phyloP scores from a whole-genome alignment of 768 basidiomycete genomes.

The Strobilomyces echinocephalus region DNA sequence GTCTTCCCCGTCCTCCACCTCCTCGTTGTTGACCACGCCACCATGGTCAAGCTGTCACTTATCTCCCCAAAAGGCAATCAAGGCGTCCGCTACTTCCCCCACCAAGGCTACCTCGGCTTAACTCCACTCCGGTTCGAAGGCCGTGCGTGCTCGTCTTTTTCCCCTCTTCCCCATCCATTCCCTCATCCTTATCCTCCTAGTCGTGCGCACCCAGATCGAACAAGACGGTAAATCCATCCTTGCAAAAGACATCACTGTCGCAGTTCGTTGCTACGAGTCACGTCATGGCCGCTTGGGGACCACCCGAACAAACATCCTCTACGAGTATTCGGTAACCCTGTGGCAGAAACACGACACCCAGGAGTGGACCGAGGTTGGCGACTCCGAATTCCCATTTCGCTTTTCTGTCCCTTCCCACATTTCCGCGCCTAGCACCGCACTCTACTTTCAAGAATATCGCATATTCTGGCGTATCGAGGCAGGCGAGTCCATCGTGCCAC shows the following conservation, averaged over 20 bases:
- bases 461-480: constrained; percentile 84
- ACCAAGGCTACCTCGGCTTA: constrained; percentile 74
- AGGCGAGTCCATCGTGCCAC: constrained; percentile 40
- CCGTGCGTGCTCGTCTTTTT: constrained; percentile 37
- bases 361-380: constrained; percentile 57
- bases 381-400: constrained; percentile 66
- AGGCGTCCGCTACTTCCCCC: constrained; percentile 67
- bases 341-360: constrained; percentile 62
- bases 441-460: constrained; percentile 69
- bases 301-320: constrained; percentile 59
- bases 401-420: constrained; percentile 61
- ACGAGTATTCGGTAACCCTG: constrained; percentile 59
- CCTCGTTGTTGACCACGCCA: constrained; percentile 13
- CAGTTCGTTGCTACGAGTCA: constrained; percentile 82
- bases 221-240: constrained; percentile 63
- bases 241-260: constrained; percentile 62
- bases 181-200: constrained; percentile 31
- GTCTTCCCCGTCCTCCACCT: constrained; percentile 13
- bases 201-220: constrained; percentile 68
- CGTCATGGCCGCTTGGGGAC: constrained; percentile 58
- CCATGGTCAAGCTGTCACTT: constrained; percentile 69
- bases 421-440: constrained; percentile 61
- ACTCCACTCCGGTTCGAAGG: constrained; percentile 78
- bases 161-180: not conserved
- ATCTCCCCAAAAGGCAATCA: constrained; percentile 67